A percentile compares a stretch with the other conserved stretches of the same genome.
Evolutionary conservation across 225 moss, liverwort and hornwort species (phyloP).

Genomic region (Straminergon stramineum): DNA sequence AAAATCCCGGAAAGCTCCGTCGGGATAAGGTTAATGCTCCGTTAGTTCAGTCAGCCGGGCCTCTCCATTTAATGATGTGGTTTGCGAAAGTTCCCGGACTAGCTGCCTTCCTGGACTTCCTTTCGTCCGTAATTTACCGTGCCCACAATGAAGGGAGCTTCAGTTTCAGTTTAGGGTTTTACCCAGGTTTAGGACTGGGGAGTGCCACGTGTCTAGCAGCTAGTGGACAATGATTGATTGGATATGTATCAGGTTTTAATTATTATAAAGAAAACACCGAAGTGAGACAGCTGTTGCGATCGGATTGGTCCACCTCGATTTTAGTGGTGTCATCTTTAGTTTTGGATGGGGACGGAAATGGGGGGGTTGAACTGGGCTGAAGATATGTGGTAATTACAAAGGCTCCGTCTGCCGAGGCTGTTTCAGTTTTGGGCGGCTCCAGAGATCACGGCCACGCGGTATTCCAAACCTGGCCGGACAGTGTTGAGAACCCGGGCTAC

Average conservation of each 20-base stretch:
- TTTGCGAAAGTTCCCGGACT: neutral
- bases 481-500: neutral
- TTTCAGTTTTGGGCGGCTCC: neutral
- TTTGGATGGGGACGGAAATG: neutral
- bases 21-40: neutral
- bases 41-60: neutral
- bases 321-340: neutral
- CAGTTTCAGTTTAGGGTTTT: neutral
- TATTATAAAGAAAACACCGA: too few relatives aligned
- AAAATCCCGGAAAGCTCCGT: neutral
- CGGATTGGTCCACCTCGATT: neutral
- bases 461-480: neutral
- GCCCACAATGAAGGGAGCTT: neutral
- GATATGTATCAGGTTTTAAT: neutral
- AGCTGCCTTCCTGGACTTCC: neutral
- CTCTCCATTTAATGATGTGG: neutral
- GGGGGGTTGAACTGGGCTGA: neutral
- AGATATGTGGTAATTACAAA: neutral
- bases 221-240: neutral
- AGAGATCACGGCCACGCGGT: conserved; percentile 7
- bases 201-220: neutral
- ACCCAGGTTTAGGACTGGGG: neutral
- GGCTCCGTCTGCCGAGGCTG: neutral
- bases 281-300: neutral
- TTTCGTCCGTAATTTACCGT: neutral